Evolutionary conservation across 129 eudicot genomes (phyloP), one percentile per base, ranked within the genome.

Genomic region (Solidago caesia): DNA sequence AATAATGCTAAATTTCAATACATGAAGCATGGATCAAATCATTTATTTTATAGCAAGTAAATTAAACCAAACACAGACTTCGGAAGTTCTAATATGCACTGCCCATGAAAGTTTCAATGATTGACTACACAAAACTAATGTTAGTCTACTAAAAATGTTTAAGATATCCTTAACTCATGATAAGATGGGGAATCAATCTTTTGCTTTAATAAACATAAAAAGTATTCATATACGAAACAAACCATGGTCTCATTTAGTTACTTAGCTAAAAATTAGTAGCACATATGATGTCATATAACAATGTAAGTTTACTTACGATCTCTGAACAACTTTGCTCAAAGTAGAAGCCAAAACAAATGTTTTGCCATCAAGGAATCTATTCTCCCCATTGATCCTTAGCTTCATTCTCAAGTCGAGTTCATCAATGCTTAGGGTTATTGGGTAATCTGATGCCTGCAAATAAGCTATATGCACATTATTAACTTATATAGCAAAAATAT

Each of bases 331-430:
- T 85, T 91, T 91, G 88, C 89, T 86, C 77, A 91, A 81, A 43
- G 89, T 91, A 67, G 97, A 88, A 71, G 97, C 81, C 2, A 95
- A 84, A 57, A 88, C 73, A 85, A 91, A 91, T 75, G 95, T 88
- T 71, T 84, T 84, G 25, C 95, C 97, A 84, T 91, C 97, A 67
- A 91, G 86, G 55, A 84, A 91, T 84, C 91, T 70, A 63, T 86
- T 91, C 68, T 91, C 97, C 43, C 95, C 95, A 47, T 81, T 80
- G 58, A 91, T 84, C 80, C 95, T 82, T 60, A 86, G 91, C 82
- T 91, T 91, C 81, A 91, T 91, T 82, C 97, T 91, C 64, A 84
- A 80, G 85, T 91, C 97, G 57, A 91, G 43, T 74, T 91, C 97
- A 70, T 91, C 97, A 1, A 88, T 86, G 69, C 68, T 75, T 69